Base-by-base conservation (phyloP, 495 filamentous ascomycete species). In the Podospora sp. region DNA sequence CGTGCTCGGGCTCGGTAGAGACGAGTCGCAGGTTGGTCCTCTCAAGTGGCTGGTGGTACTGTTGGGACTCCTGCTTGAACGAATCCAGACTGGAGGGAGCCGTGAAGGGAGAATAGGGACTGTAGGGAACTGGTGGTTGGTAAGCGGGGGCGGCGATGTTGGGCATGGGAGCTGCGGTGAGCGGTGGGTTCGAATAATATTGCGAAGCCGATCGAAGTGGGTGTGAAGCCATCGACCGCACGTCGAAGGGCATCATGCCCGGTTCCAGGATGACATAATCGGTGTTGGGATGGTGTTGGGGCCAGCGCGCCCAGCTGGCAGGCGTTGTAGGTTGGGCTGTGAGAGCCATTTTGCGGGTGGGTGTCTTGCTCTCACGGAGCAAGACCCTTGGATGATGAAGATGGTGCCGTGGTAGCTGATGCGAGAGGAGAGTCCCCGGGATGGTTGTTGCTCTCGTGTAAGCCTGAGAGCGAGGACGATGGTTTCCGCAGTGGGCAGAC, bases 301-400 rank as follows among this genome's bases (percentile, higher is more conserved):
- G 68, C 81, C 81, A 84, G 62, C 79, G 75, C 60, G 63, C 73
- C 82, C 82, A 84, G 69, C 35, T 63, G 9, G 75, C 64, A 36
- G 72, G 69, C 14, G 74, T 69, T 25, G 75, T 67, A 62, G 73
- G 64, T 27, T 78, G 72, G 65, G 69, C 72, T 12, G 79, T 73
- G 72, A 81, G 73, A 63, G 79, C 80, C 80, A 83, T 72, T 20
- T 71, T 76, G 70, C 21, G 60, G 63, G 60, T 49, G 51, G 46
- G 55, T 40, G 62, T 58, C 64, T 63, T 63, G 63, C 68, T 22
- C 51, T n/a, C 0, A 29, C 3, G 35, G 36, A 59, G 68, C 63
- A 69, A 60, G 64, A 66, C 62, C 52, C 57, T 64, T 56, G 20
- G 61, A 27, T 29, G 24, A 22, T 22, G 36, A 40, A 40, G 46